Base-by-base conservation (phyloP, 2,329 filamentous ascomycete species). In the Peltaster fructicola region DNA sequence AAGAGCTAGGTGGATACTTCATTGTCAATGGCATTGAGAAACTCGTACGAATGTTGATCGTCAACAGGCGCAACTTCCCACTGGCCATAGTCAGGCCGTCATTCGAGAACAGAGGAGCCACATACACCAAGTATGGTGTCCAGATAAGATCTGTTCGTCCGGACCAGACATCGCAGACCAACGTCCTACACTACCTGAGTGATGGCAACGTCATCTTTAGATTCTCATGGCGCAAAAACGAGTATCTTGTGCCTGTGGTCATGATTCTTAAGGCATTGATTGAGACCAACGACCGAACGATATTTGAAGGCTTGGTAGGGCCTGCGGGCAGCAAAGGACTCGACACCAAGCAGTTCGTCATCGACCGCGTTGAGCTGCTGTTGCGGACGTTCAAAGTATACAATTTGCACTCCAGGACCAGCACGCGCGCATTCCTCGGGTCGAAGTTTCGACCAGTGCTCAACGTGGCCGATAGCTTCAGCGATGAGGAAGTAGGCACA, bases 11-110 rank as follows among this genome's bases (percentile, higher is more conserved):
- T 17, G 88, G 88, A 21, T 98, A 95, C 52, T 98, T 95, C 47
- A 72, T 98, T 42, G 78, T 98, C 43, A 98, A 98, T 50, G 88
- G 88, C 36, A 92, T 84, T 44, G 88, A 98, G 52, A 95, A 93
- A 58, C 69, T 95, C 30, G 82, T 95, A 41, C 80, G 88, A 46
- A 72, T 95, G 59, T 63, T 98, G 34, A 73, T 92, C 35, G 68
- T 95, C 33, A 81, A 82, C 47, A 71, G 80, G 52, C 68, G 88
- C 44, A 98, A 98, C 52, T 93, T 81, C 45, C 85, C 88, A 24
- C 78, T 93, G 68, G 85, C 85, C 22, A 93, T 95, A 50, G 68
- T 80, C 40, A 78, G 88, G 47, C 73, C 76, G 23, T 91, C 84
- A 38, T 98, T 95, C 57, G 66, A 69, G 35, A 84, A 80, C 43